Conservation (phyloP, 306 rosid species). For the Ziziphus jujuba region DNA sequence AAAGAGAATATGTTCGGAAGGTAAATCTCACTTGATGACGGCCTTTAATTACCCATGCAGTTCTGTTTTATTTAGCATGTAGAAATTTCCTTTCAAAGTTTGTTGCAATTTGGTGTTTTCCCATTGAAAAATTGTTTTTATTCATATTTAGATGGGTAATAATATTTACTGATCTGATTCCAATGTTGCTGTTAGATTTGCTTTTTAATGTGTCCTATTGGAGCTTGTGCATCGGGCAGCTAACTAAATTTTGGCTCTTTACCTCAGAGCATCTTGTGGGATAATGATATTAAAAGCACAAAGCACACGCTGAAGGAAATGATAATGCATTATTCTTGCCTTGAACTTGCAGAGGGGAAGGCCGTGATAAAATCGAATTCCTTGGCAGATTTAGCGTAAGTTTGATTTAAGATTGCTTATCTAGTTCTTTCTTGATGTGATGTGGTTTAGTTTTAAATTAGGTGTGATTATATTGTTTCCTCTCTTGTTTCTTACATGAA, state of each 20-base stretch:
- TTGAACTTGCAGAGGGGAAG: conserved; percentile 80
- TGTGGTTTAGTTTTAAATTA: too few relatives aligned
- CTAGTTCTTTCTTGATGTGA: conserved; percentile 11
- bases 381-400: conserved; percentile 77
- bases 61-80: background rate
- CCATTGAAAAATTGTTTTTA: background rate
- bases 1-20: conserved; percentile 76
- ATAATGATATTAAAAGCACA: conserved; percentile 80
- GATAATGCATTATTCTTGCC: conserved; percentile 67
- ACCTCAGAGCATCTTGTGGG: conserved; percentile 89
- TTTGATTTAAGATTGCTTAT: conserved; percentile 23
- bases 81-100: background rate
- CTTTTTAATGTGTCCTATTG: background rate
- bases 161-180: background rate
- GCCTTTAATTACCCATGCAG: background rate
- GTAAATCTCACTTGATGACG: conserved; percentile 27
- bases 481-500: too few relatives aligned
- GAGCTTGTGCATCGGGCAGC: background rate
- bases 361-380: conserved; percentile 70
- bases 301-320: conserved; percentile 81
- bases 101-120: too few relatives aligned
- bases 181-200: background rate
- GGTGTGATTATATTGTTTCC: too few relatives aligned
- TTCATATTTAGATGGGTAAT: background rate
- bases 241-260: background rate